These are phyloP conservation scores for Selenicereus undatus DNA, from an alignment of 148 eudicot species.

Conservation along the genomic window DNA sequence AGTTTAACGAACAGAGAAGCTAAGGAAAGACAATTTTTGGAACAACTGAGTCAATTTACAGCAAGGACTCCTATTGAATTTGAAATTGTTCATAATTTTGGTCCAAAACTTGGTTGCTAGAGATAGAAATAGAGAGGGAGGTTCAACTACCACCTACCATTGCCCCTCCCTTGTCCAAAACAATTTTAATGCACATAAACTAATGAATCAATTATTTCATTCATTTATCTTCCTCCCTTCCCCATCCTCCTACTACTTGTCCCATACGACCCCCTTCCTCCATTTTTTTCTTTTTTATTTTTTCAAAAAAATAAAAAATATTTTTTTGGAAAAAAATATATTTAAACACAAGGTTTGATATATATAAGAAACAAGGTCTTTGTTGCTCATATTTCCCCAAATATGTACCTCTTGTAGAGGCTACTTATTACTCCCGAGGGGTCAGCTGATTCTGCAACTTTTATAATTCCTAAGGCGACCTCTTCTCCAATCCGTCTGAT, in stretches of 20 bases:
- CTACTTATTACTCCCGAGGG: neutral
- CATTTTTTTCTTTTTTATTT: neutral
- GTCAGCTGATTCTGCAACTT: neutral
- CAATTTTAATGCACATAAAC: constrained; percentile 39
- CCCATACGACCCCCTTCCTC: constrained; percentile 26
- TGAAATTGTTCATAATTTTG: neutral
- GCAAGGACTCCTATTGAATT: neutral
- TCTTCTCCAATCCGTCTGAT: neutral
- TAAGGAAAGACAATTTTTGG: neutral
- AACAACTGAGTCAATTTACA: neutral
- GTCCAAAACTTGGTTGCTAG: neutral
- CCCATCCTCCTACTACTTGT: constrained; percentile 38
- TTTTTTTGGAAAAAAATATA: neutral
- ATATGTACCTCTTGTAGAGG: neutral
- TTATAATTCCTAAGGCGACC: neutral
- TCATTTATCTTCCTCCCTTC: constrained; percentile 13
- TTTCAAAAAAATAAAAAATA: neutral
- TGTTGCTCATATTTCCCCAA: neutral
- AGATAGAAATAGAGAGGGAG: constrained; percentile 23
- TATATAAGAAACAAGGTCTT: neutral
- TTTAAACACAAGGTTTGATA: neutral
- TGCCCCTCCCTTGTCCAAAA: constrained; percentile 35
- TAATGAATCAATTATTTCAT: constrained; percentile 16
- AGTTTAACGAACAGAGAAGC: neutral
- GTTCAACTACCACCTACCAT: constrained; percentile 79